Percentiles rank a stretch among this genome's conserved stretches.
Evolutionary conservation across 2,329 filamentous ascomycete genomes (phyloP).

Genomic region (Clathrospora elynae): DNA sequence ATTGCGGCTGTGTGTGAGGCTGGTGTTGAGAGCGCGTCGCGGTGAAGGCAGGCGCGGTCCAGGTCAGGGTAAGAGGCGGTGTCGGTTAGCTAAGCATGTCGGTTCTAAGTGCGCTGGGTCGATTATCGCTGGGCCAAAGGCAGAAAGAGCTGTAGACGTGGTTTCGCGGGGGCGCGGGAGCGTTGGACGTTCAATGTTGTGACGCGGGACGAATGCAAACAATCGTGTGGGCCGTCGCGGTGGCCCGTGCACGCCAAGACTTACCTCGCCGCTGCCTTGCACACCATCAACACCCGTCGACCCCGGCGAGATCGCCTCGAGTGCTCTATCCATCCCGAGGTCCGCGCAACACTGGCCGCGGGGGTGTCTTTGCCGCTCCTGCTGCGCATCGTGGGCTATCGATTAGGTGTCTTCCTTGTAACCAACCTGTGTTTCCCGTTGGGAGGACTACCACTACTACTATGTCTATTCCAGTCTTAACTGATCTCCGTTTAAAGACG

Average conservation of each 20-base stretch:
- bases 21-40: conserved; percentile 32
- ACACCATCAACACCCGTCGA: conserved; percentile 1
- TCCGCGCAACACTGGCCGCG: conserved; percentile 16
- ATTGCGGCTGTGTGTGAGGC: conserved; percentile 26
- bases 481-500: too few species aligned
- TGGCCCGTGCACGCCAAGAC: conserved; percentile 23
- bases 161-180: conserved; percentile 18
- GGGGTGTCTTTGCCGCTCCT: conserved; percentile 13
- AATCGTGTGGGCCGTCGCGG: conserved; percentile 25
- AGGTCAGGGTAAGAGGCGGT: conserved; percentile 8
- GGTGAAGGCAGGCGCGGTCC: conserved; percentile 20
- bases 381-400: conserved; percentile 10
- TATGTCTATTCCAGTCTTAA: too few species aligned
- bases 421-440: not conserved
- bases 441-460: too few species aligned
- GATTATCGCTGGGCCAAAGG: conserved; percentile 18
- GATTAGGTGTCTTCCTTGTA: conserved; percentile 1
- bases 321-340: too few species aligned
- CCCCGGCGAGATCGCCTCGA: conserved; percentile 10
- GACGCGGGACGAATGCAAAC: conserved; percentile 27
- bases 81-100: conserved; percentile 28
- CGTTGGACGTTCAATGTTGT: conserved; percentile 21
- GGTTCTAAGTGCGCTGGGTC: conserved; percentile 13
- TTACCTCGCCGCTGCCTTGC: conserved; percentile 8
- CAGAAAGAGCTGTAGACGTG: conserved; percentile 18